phyloP scores from a whole-genome alignment of 306 rosid genomes.

The Pyrus pyrifolia region DNA sequence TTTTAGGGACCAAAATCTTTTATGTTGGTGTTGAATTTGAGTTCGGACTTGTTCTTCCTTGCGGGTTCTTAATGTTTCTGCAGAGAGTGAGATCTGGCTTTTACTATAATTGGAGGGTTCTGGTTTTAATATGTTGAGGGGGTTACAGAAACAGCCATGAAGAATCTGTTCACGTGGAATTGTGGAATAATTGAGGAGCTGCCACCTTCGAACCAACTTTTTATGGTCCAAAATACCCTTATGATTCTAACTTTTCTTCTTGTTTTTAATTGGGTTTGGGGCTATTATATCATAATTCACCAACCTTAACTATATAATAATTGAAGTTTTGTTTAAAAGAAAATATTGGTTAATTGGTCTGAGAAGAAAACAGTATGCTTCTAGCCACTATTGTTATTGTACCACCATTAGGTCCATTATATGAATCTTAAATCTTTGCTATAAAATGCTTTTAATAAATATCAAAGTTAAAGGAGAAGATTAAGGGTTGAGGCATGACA shows the following conservation, averaged over 20 bases:
- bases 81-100: constrained; percentile 10
- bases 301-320: no score
- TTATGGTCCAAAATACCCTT: constrained; percentile 14
- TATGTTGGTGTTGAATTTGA: background rate
- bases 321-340: no score
- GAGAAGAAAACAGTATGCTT: no score
- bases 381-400: no score
- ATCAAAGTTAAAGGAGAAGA: no score
- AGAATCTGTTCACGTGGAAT: constrained; percentile 29
- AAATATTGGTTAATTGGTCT: no score
- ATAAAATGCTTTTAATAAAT: no score
- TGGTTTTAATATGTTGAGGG: background rate
- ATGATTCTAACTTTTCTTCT: background rate
- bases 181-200: background rate
- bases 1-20: background rate
- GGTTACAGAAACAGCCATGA: constrained; percentile 5
- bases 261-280: no score
- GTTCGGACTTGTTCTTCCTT: background rate
- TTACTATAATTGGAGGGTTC: constrained; percentile 4
- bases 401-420: no score
- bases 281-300: no score
- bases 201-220: constrained; percentile 4
- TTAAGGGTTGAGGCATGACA: background rate
- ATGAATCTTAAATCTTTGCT: no score
- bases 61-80: background rate